A percentile compares a stretch with the other conserved stretches of the same genome.
These are phyloP conservation scores for Furcasterigmium furcatum DNA, from an alignment of 2,329 filamentous ascomycete species.

Conservation along the genomic window DNA sequence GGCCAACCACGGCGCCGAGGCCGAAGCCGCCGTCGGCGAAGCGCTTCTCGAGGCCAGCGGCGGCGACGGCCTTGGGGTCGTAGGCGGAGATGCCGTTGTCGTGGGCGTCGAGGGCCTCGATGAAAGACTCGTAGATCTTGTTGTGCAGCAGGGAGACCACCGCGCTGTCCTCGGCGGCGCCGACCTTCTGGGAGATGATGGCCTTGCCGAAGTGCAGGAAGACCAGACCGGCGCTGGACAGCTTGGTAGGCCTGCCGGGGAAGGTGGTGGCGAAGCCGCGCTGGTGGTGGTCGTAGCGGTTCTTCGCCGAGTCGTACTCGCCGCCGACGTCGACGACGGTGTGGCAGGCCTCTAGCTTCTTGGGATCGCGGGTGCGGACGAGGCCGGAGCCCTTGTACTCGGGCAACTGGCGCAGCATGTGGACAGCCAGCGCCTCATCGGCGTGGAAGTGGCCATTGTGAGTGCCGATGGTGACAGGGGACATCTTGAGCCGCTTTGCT, in stretches of 20 bases:
- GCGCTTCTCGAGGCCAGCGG: constrained; percentile 74
- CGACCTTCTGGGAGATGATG: constrained; percentile 64
- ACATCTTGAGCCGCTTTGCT: constrained; percentile 80
- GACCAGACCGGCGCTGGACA: constrained; percentile 89
- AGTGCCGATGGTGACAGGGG: constrained; percentile 68
- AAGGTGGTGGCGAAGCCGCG: constrained; percentile 85
- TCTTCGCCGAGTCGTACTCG: constrained; percentile 73
- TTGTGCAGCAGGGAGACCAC: constrained; percentile 75
- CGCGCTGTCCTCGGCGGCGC: constrained; percentile 54
- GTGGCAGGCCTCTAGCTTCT: constrained; percentile 76
- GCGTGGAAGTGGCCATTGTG: constrained; percentile 99
- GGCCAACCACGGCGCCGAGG: constrained; percentile 78
- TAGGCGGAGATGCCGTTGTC: constrained; percentile 91
- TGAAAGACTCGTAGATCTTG: constrained; percentile 89
- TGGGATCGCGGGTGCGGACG: constrained; percentile 83
- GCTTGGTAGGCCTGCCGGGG: constrained; percentile 78
- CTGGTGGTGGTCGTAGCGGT: constrained; percentile 97
- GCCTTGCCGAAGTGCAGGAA: constrained; percentile 92
- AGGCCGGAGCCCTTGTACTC: constrained; percentile 71
- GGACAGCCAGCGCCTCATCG: constrained; percentile 94
- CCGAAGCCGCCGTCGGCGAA: constrained; percentile 82
- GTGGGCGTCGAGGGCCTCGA: constrained; percentile 95
- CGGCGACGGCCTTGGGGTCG: constrained; percentile 65
- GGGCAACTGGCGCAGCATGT: constrained; percentile 88
- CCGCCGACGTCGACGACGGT: constrained; percentile 98